Base-by-base conservation (phyloP, 1,284 basidiomycete genomes). In the Mycena sp. region DNA sequence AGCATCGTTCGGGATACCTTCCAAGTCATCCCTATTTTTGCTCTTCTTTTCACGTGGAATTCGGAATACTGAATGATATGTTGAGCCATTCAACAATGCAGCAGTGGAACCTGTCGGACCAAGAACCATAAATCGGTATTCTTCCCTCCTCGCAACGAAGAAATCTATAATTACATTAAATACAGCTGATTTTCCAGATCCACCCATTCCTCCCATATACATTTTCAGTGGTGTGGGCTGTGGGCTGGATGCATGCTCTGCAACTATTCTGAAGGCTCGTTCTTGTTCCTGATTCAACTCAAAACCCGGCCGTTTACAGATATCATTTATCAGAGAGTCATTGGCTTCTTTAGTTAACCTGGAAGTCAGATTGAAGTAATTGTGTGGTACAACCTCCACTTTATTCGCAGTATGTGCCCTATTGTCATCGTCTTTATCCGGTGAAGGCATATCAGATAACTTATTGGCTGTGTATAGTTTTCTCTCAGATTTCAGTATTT, bases 91-190 rank as follows among this genome's bases (percentile, higher is more conserved):
- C 7, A 82, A 61, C 0, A 79, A 46, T 1, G 75, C 70, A 16
- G 80, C 80, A 12, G 78, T 77, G 51, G 70, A 67, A 1, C 80
- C 78, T 7, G 80, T 81, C 0, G 78, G 80, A 10, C 78, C 80
- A 6, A 79, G 61, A n/a, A 74, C n/a, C n/a, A n/a, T n/a, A n/a
- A n/a, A n/a, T n/a, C n/a, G n/a, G n/a, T n/a, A n/a, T n/a, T n/a
- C n/a, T 49, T 78, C 72, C 4, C 71, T 65, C 19, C 69, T 40
- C n/a, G 19, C 6, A 16, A 57, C 43, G 61, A 81, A 78, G 17
- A 77, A 68, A 14, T 48, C 37, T 12, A 46, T 44, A 17, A 72
- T 37, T 1, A 70, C 69, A 29, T 70, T 64, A 2, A 78, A 23
- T 10, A 81, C 79, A 29, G 73, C 76, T n/a, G 76, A 76, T 66